Base-by-base conservation (phyloP, 139 green algal genomes). In the Micractinium sp. region DNA sequence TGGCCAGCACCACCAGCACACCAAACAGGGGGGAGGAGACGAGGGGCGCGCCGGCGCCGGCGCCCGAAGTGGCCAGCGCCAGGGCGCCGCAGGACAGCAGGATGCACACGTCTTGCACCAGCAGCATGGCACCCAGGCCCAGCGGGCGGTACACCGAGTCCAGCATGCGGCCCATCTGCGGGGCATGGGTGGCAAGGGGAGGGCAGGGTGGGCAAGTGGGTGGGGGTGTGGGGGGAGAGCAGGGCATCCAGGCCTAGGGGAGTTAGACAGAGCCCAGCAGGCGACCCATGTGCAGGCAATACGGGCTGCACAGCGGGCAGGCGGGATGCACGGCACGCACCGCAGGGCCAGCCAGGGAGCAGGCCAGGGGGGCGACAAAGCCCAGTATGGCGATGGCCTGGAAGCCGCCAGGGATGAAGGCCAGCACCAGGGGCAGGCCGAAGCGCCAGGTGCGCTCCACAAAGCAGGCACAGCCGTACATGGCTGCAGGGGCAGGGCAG, bases 381-480 rank as follows among this genome's bases (percentile, higher is more conserved):
- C 92, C 91, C 18, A 94, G 56, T 0, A 91, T 69, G 25, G 92
- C 92, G 1, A 94, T 87, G 56, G 90, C 82, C 61, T 87, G 83
- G 67, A 87, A 87, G 66, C 83, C 83, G 56, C 92, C 92, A 36
- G 87, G 82, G 9, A 94, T 71, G 56, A 88, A 82, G 0, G 92
- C 89, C 77, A 94, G 89, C 60, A 93, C 53, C 15, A 94, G 86
- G 31, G 92, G 92, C 41, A 94, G 63, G 14, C 82, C 92, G 82
- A 94, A 94, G 3, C 92, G 85, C 92, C 92, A 94, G 31, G 92
- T 93, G 22, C 92, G 71, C 81, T 94, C 92, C n/a, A 94, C 77
- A 31, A 93, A n/a, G 63, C 92, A 94, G 29, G 67, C 66, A 27
- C 67, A 81, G 67, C 53, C 63, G 83, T 87, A 87, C 35, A 63